phyloP scores from a whole-genome alignment of 2,329 filamentous ascomycete species.

The Cladophialophora immunda region DNA sequence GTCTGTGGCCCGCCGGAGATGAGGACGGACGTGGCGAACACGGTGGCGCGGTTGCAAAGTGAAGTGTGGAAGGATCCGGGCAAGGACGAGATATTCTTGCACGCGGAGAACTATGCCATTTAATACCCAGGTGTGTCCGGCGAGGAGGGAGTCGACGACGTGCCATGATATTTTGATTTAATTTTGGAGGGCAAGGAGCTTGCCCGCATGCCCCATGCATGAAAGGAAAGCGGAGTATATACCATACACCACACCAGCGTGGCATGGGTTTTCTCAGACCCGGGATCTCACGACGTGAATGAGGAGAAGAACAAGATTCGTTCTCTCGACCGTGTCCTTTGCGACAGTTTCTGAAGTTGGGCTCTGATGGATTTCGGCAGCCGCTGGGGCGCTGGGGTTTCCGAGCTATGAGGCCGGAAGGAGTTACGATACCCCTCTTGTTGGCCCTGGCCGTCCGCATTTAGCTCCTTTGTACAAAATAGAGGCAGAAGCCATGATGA shows the following conservation, averaged over 20 bases:
- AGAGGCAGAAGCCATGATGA: background rate
- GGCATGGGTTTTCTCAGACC: background rate
- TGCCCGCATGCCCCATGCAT: background rate
- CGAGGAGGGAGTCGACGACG: background rate
- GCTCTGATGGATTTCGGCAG: background rate
- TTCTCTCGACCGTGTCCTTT: background rate
- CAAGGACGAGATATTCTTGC: constrained; percentile 89
- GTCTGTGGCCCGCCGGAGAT: constrained; percentile 90
- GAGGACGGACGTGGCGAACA: constrained; percentile 86
- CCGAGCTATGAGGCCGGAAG: background rate
- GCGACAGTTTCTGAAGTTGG: background rate
- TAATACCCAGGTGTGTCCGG: constrained; percentile 52
- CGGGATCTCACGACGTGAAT: constrained; percentile 1
- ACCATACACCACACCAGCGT: background rate
- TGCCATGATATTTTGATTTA: background rate
- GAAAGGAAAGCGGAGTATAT: background rate
- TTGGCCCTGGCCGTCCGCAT: background rate
- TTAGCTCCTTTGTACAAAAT: constrained; percentile 6
- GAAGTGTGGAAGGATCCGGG: constrained; percentile 81
- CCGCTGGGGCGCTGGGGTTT: background rate
- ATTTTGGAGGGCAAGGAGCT: background rate
- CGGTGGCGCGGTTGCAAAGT: constrained; percentile 81
- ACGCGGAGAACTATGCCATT: constrained; percentile 94
- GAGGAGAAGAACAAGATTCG: background rate
- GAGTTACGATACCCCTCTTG: constrained; percentile 7